Conservation (phyloP, 2,329 filamentous ascomycete genomes). For the Ophiostoma populinum region DNA sequence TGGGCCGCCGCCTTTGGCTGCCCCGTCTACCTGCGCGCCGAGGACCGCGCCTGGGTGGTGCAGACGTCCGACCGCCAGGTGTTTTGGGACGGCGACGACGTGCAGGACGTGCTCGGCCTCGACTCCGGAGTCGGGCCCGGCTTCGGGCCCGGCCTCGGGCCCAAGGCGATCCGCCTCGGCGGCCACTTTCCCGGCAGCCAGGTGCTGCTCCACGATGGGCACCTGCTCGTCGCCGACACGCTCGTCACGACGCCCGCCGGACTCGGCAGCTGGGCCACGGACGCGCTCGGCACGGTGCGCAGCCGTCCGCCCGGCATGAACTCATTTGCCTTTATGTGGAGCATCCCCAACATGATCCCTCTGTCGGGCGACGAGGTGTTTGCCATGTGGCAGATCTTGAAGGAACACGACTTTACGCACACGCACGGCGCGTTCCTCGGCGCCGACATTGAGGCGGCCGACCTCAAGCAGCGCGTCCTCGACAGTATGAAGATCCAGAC, state of each 20-base stretch:
- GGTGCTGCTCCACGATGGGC: slow-evolving; percentile 42
- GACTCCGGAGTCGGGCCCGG: too few relatives aligned
- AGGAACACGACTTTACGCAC: slow-evolving; percentile 41
- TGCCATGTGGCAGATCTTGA: slow-evolving; percentile 53
- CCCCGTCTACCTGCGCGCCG: slow-evolving; percentile 48
- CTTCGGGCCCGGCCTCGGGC: too few relatives aligned
- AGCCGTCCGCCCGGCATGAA: slow-evolving; percentile 26
- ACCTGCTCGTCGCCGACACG: slow-evolving; percentile 61
- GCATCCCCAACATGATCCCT: slow-evolving; percentile 58
- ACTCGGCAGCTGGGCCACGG: slow-evolving; percentile 27
- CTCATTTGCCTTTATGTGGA: slow-evolving; percentile 59
- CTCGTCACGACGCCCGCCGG: slow-evolving; percentile 51
- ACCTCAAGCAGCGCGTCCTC: slow-evolving; percentile 47
- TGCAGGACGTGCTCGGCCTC: slow-evolving; percentile 24
- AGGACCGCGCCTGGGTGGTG: slow-evolving; percentile 49
- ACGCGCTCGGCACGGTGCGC: slow-evolving; percentile 22
- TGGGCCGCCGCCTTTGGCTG: slow-evolving; percentile 56
- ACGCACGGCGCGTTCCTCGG: slow-evolving; percentile 52
- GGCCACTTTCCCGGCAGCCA: slow-evolving; percentile 67
- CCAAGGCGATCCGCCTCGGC: slow-evolving; percentile 49
- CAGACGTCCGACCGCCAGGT: slow-evolving; percentile 25
- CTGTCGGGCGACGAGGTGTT: slow-evolving; percentile 44
- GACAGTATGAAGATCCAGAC: slow-evolving; percentile 65
- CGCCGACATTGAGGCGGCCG: slow-evolving; percentile 37
- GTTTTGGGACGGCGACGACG: slow-evolving; percentile 25